Evolutionary conservation across 768 basidiomycete genomes (phyloP), one percentile per base, ranked within the genome.

Genomic region (Grammothele lineata): DNA sequence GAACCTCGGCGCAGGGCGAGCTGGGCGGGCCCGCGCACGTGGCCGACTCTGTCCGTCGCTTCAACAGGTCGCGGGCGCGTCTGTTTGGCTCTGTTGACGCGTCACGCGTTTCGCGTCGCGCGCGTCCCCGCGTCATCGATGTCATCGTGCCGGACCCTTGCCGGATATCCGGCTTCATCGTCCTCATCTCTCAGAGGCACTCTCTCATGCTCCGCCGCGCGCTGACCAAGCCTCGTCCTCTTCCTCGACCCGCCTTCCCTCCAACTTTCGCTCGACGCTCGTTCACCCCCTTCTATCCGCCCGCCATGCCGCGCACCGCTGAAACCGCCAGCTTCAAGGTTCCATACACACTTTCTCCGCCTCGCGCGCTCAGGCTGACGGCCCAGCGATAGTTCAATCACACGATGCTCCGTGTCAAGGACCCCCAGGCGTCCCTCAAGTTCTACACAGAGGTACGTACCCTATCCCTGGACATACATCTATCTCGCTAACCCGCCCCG

Each of bases 331-430:
- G 78, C 56, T 85, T 81, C 69, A 77, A 74, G 67, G 82, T 80
- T 19, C 22, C 17, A 24, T 21, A 21, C 17, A 12, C 18, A 11
- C 18, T 40, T n/a, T 15, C 11, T 10, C 21, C 17, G 3, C 30
- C 37, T 4, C 30, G 24, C 43, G 5, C n/a, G 17, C 36, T 27
- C 22, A 37, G 15, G 7, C 17, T 7, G 8, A n/a, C 35, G 12
- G 6, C 40, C 17, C 14, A 6, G 35, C 6, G 26, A 6, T 51
- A 87, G 85, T 82, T 87, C 69, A 89, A 91, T 62, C 89, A 92
- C 65, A 88, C 86, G 17, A 92, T 91, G 91, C 64, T 93, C 57
- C 79, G 92, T 57, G 75, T 95, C 63, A 93, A 85, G 71, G 91
- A 95, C 62, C 85, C 92, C 7, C 81, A 91, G 55, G 73, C 68